A percentile compares a stretch with the other conserved stretches of the same genome.
phyloP scores from a whole-genome alignment of 371 early-diverging fungal genomes.

The Mucor plumbeus region DNA sequence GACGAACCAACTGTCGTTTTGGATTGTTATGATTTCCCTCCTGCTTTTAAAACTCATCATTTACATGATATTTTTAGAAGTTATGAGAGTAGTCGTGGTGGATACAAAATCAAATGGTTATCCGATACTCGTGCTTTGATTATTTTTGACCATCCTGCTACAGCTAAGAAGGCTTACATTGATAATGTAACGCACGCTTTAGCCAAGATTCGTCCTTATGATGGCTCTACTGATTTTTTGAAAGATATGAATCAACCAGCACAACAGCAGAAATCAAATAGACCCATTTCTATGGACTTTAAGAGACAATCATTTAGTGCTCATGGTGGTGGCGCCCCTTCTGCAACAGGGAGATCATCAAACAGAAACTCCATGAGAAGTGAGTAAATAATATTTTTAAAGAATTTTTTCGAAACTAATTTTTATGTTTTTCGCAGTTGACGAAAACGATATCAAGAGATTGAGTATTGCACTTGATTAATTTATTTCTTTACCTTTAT shows the following conservation, averaged over 20 bases:
- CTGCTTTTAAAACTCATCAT: slow-evolving; percentile 60
- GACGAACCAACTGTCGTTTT: slow-evolving; percentile 55
- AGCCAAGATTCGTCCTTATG: slow-evolving; percentile 37
- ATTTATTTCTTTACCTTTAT: not conserved
- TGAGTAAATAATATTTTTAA: not conserved
- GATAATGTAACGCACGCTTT: slow-evolving; percentile 36
- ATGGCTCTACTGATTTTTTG: slow-evolving; percentile 29
- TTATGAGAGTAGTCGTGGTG: slow-evolving; percentile 64
- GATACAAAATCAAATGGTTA: slow-evolving; percentile 79
- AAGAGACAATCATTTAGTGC: slow-evolving; percentile 33
- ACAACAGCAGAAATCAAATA: slow-evolving; percentile 12
- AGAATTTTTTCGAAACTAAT: no score
- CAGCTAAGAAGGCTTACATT: slow-evolving; percentile 56
- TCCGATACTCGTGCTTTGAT: slow-evolving; percentile 76
- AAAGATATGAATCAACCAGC: slow-evolving; percentile 9
- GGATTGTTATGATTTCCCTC: slow-evolving; percentile 59
- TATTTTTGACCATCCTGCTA: slow-evolving; percentile 71
- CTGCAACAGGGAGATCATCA: slow-evolving; percentile 11
- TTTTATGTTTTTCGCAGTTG: not conserved
- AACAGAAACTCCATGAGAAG: slow-evolving; percentile 33
- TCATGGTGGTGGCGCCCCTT: not conserved
- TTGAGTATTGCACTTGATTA: slow-evolving; percentile 13
- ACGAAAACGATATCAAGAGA: slow-evolving; percentile 15
- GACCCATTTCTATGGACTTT: slow-evolving; percentile 31
- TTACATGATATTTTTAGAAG: slow-evolving; percentile 61